Base-by-base conservation (phyloP, 2,329 filamentous ascomycete genomes). In the Tympanopsis confertula region DNA sequence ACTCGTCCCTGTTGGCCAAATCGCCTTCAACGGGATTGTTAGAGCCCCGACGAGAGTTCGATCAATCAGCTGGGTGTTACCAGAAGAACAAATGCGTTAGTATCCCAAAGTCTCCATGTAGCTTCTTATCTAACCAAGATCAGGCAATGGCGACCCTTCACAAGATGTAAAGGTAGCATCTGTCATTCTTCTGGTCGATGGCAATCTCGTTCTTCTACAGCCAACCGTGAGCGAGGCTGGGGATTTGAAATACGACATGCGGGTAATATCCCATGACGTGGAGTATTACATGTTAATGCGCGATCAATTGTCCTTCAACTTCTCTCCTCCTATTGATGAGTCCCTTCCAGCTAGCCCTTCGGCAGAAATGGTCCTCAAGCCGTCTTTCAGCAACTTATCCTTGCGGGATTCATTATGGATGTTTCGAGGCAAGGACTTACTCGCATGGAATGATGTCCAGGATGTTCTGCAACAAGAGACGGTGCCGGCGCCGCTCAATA, bases 181-280 rank as follows among this genome's bases (percentile, higher is more conserved):
- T 1, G 88, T 98, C 12, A 64, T 98, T 13, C 94, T 98, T 51
- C 69, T 98, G n/a, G 88, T 98, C 2, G 91, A 98, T 53, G 91
- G 89, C 20, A 98, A 98, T 56, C 74, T 98, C 17, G 91, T 96
- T 10, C 65, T 96, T 24, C 69, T 98, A 36, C 86, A 93, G 46
- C 89, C 91, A 2, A 88, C 86, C 1, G 67, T 86, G 4, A 88
- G 84, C 37, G 83, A 85, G 36, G 76, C 82, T 32, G 84, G 85
- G 4, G 82, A 87, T 47, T 69, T 95, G 37, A 96, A 95, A 62
- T 98, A 98, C 53, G 89, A 96, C 53, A 98, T 98, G 91, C 82
- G 88, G 7, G 82, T 96, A 41, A 82, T 98, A 52, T 87, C 88
- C 12, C 86, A 95, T 50, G 93, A 94, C 50, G 87, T 96, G 28